Percentiles rank a stretch among this genome's conserved stretches.
Conservation (phyloP, 768 basidiomycete genomes). For the Amanita pseudoporphyria region DNA sequence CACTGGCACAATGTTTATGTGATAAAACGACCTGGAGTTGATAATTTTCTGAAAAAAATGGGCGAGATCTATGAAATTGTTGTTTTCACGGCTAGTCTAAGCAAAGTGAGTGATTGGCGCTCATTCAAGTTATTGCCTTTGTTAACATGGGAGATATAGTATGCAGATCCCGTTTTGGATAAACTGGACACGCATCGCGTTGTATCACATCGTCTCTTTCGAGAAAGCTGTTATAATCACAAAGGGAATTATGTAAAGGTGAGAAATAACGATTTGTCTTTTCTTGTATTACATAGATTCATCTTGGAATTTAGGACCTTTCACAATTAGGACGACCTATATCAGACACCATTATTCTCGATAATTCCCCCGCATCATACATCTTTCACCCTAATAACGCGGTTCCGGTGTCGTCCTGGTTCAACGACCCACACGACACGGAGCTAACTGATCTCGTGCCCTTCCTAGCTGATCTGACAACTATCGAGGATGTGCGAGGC, state of each 20-base stretch:
- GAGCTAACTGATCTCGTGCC: constrained; percentile 94
- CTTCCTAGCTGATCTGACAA: constrained; percentile 81
- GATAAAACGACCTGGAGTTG: constrained; percentile 96
- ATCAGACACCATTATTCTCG: constrained; percentile 91
- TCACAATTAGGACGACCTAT: constrained; percentile 96
- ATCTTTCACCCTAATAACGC: constrained; percentile 99
- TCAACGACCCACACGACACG: constrained; percentile 98
- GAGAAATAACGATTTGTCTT: constrained; percentile 12
- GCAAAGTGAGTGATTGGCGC: constrained; percentile 58
- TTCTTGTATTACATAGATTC: constrained; percentile 3
- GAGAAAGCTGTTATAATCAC: constrained; percentile 99
- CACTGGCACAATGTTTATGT: constrained; percentile 99
- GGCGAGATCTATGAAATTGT: constrained; percentile 98
- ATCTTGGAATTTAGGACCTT: constrained; percentile 56
- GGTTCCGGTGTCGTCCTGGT: constrained; percentile 98
- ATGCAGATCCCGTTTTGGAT: constrained; percentile 97
- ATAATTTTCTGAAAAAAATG: constrained; percentile 95
- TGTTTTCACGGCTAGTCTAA: constrained; percentile 94
- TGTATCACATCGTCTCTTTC: constrained; percentile 88
- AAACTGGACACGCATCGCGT: constrained; percentile 91
- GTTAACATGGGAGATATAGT: constrained; percentile 37
- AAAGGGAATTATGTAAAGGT: constrained; percentile 99
- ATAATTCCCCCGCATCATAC: constrained; percentile 98
- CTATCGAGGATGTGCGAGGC: constrained; percentile 85
- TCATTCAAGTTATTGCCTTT: not conserved